These are phyloP conservation scores for Dendryphion nanum DNA, from an alignment of 2,329 filamentous ascomycete species.

Conservation along the genomic window DNA sequence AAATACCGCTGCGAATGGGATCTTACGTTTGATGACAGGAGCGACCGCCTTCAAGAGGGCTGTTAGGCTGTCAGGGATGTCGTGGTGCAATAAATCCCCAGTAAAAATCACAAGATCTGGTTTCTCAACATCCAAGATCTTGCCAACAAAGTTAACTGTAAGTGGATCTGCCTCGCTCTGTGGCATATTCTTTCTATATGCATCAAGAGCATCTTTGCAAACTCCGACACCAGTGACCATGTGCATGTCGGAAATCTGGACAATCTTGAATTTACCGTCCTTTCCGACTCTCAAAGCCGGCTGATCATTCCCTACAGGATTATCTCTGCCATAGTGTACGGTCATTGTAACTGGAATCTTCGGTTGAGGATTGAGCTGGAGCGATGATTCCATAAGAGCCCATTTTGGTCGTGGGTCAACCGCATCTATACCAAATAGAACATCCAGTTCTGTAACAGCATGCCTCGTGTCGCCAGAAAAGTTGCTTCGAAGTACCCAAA, in stretches of 20 bases:
- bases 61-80: slow-evolving; percentile 70
- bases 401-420: slow-evolving; percentile 83
- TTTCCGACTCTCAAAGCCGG: slow-evolving; percentile 67
- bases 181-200: slow-evolving; percentile 61
- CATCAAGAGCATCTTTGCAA: slow-evolving; percentile 78
- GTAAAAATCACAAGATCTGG: slow-evolving; percentile 84
- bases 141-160: slow-evolving; percentile 80
- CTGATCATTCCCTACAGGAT: slow-evolving; percentile 56
- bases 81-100: slow-evolving; percentile 90
- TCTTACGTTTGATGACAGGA: slow-evolving; percentile 75
- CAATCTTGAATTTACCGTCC: slow-evolving; percentile 89
- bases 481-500: slow-evolving; percentile 65
- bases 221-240: slow-evolving; percentile 82
- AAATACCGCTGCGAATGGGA: slow-evolving; percentile 87
- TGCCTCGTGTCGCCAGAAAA: slow-evolving; percentile 67
- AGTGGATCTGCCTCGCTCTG: slow-evolving; percentile 85
- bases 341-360: slow-evolving; percentile 61
- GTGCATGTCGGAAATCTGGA: slow-evolving; percentile 88
- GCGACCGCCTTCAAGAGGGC: slow-evolving; percentile 88
- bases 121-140: slow-evolving; percentile 80
- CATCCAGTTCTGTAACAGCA: slow-evolving; percentile 74
- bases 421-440: slow-evolving; percentile 83
- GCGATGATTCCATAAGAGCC: slow-evolving; percentile 58
- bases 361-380: slow-evolving; percentile 34
- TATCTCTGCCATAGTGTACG: slow-evolving; percentile 68